These are phyloP conservation scores for Chalciporus pseudorubinellus DNA, from an alignment of 768 basidiomycete species.

Conservation along the genomic window DNA sequence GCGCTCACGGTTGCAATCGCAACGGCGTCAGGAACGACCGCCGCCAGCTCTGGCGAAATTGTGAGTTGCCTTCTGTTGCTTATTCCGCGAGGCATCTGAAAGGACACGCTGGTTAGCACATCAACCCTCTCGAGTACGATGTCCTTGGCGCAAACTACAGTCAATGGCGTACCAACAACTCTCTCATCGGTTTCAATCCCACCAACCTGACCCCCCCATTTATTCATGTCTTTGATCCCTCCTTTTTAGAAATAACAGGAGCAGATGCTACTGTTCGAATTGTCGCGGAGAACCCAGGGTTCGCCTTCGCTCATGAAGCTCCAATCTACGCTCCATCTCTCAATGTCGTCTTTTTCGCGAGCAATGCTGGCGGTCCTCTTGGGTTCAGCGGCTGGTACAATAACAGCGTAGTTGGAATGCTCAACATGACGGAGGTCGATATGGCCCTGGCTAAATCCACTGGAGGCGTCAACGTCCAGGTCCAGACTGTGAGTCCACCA, in stretches of 20 bases:
- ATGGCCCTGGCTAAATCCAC: constrained; percentile 36
- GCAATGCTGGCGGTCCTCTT: constrained; percentile 63
- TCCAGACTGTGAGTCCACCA: constrained; percentile 32
- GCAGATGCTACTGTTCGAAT: constrained; percentile 51
- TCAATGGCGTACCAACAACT: constrained; percentile 30
- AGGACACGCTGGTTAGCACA: constrained; percentile 32
- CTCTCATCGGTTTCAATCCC: constrained; percentile 52
- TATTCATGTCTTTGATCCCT: constrained; percentile 51
- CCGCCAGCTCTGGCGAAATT: too few species aligned
- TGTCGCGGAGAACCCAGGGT: constrained; percentile 58
- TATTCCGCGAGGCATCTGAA: too few species aligned
- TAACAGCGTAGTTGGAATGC: constrained; percentile 58
- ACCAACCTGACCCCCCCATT: constrained; percentile 52
- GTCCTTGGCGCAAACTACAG: constrained; percentile 44
- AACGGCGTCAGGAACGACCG: too few species aligned
- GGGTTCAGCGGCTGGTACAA: constrained; percentile 60
- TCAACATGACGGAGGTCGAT: constrained; percentile 54
- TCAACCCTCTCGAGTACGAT: constrained; percentile 48
- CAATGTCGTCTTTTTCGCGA: constrained; percentile 67
- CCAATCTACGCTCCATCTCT: constrained; percentile 59
- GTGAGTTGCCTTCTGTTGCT: too few species aligned
- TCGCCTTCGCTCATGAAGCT: constrained; percentile 76
- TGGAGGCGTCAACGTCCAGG: constrained; percentile 46
- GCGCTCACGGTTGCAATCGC: too few species aligned
- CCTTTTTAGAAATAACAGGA: constrained; percentile 59